Conservation (phyloP, 352 stramenopile genomes). For the Pythium graminicola region DNA sequence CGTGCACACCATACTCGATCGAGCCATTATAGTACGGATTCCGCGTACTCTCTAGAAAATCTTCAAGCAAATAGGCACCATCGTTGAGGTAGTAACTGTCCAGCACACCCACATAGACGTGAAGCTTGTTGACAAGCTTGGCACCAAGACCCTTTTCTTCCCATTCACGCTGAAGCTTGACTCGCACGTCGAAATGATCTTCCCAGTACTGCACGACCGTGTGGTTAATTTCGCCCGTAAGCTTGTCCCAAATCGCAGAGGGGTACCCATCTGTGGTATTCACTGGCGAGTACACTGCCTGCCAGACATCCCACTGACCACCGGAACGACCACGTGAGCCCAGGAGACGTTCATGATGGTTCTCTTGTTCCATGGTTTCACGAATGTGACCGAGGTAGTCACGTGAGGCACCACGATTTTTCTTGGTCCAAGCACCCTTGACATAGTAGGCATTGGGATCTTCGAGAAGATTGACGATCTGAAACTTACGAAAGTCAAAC, state of each 20-base stretch:
- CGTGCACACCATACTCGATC: constrained; percentile 59
- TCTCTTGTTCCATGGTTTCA: constrained; percentile 71
- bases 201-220: constrained; percentile 62
- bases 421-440: constrained; percentile 62
- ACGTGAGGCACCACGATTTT: constrained; percentile 50
- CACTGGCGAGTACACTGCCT: constrained; percentile 62
- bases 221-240: constrained; percentile 53
- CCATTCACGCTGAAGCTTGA: constrained; percentile 67
- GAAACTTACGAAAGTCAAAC: constrained; percentile 72
- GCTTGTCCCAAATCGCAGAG: constrained; percentile 57
- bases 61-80: constrained; percentile 58
- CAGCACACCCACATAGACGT: constrained; percentile 65
- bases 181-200: constrained; percentile 54
- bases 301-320: constrained; percentile 74
- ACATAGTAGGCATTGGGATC: constrained; percentile 68
- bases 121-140: constrained; percentile 71
- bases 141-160: constrained; percentile 33
- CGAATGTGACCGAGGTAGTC: constrained; percentile 60
- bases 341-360: constrained; percentile 62
- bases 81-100: constrained; percentile 80
- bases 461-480: constrained; percentile 56
- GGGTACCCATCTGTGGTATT: constrained; percentile 56
- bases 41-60: constrained; percentile 52
- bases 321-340: constrained; percentile 55
- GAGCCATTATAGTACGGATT: constrained; percentile 67